Conservation (phyloP, 805 yeast genomes). For the Naumovozyma castellii region DNA sequence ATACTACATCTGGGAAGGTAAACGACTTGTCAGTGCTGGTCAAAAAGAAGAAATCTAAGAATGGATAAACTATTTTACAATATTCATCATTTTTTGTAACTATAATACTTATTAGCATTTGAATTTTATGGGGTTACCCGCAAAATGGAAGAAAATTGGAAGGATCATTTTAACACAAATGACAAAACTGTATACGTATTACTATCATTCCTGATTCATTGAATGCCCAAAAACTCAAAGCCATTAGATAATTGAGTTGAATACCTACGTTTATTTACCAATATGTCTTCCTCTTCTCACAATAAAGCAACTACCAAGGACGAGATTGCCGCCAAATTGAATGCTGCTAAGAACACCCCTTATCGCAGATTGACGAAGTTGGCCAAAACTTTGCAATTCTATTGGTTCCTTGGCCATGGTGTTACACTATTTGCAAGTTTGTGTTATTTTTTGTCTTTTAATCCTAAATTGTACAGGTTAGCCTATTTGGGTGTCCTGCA, state of each 20-base stretch:
- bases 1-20: constrained; percentile 21
- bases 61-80: constrained; percentile 1
- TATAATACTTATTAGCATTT: too few relatives aligned
- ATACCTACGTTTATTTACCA: too few relatives aligned
- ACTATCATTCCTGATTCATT: too few relatives aligned
- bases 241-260: too few relatives aligned
- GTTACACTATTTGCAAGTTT: constrained; percentile 34
- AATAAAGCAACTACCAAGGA: not conserved
- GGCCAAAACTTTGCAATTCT: constrained; percentile 50
- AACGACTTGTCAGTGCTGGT: constrained; percentile 59
- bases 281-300: not conserved
- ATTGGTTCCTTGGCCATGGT: constrained; percentile 66
- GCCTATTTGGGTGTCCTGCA: constrained; percentile 56
- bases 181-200: too few relatives aligned
- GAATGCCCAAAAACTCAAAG: too few relatives aligned
- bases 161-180: too few relatives aligned
- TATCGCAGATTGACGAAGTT: constrained; percentile 11
- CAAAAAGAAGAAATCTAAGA: constrained; percentile 37
- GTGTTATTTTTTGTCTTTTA: constrained; percentile 26
- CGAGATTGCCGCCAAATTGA: not conserved
- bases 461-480: constrained; percentile 43
- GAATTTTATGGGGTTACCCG: too few relatives aligned
- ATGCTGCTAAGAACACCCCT: not conserved
- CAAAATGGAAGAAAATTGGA: too few relatives aligned
- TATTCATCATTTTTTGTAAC: too few relatives aligned